A percentile compares a stretch with the other conserved stretches of the same genome.
Evolutionary conservation across 1,284 basidiomycete species (phyloP).

Genomic region (Fomitopsis pinicola): DNA sequence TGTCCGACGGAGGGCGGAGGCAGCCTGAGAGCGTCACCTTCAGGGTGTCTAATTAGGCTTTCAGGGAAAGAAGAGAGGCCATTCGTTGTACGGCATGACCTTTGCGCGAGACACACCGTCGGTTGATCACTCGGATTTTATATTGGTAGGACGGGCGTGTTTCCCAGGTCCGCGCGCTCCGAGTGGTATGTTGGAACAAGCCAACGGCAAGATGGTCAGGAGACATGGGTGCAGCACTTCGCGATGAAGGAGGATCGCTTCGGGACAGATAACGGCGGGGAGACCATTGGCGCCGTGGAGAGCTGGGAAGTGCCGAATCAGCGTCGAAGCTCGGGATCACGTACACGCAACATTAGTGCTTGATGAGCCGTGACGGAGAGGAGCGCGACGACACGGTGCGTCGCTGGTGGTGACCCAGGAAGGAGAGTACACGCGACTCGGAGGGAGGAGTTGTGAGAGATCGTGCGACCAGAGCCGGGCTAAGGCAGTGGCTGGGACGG

Average conservation of each 20-base stretch:
- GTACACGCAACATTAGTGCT: neutral
- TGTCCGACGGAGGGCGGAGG: neutral
- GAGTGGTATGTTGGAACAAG: neutral
- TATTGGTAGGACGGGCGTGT: neutral
- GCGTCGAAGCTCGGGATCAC: neutral
- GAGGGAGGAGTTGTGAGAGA: neutral
- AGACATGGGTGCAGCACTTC: neutral
- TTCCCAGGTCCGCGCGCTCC: neutral
- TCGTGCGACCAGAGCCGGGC: too few relatives aligned
- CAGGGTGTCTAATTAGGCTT: neutral
- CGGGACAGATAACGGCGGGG: neutral
- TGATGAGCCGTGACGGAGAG: neutral
- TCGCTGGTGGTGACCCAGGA: too few relatives aligned
- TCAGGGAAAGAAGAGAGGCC: neutral
- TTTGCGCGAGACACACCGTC: neutral
- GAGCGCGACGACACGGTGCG: neutral
- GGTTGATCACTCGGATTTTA: neutral
- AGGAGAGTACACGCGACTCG: neutral
- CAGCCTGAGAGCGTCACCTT: neutral
- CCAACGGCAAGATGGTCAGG: neutral
- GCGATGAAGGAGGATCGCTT: neutral
- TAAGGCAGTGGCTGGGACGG: neutral
- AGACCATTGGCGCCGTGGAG: neutral
- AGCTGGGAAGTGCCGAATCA: neutral
- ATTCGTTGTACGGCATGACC: neutral